Base-by-base conservation (phyloP, 768 basidiomycete genomes). In the Tricholoma bakamatsutake region DNA sequence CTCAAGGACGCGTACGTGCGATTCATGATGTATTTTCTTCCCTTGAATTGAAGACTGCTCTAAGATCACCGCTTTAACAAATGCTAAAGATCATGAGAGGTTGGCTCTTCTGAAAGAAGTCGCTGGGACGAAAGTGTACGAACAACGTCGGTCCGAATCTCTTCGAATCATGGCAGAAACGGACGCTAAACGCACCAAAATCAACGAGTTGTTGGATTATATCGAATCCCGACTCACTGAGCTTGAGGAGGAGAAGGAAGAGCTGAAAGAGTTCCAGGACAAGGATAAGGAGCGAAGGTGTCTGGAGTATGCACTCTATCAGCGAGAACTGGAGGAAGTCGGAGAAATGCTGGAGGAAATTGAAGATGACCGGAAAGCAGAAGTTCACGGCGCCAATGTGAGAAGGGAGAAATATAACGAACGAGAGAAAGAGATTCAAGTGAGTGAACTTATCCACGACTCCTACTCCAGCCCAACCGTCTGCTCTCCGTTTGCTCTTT, bases 111-210 rank as follows among this genome's bases (percentile, higher is more conserved):
- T 99, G 46, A 98, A 99, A 66, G 97, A 99, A 70, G 95, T 99
- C 0, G 97, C 96, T 0, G 97, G 97, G 3, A 99, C 97, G 0
- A 93, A 97, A 63, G 93, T 98, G 1, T 99, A 99, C 66, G 97
- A 99, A 71, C 90, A 96, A 65, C 85, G 95, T 47, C 83, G 96
- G 13, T 61, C 88, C 0, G 97, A 99, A 67, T 94, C 91, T 4
- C 76, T 95, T n/a, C 86, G 90, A 53, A 94, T 98, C 67, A 97
- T 98, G 91, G 83, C 92, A 28, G 96, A 98, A 67, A 98, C 97
- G 48, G 93, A 96, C 61, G 80, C 88, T 4, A 98, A 98, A 65
- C 86, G 93, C 8, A 76, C 81, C 12, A 98, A 98, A 71, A 97
- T 99, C 59, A 84, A 79, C 62, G 95, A 98, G 61, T 73, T 97